phyloP scores from a whole-genome alignment of 73 alveolate species.

The Paramecium sonneborni region DNA sequence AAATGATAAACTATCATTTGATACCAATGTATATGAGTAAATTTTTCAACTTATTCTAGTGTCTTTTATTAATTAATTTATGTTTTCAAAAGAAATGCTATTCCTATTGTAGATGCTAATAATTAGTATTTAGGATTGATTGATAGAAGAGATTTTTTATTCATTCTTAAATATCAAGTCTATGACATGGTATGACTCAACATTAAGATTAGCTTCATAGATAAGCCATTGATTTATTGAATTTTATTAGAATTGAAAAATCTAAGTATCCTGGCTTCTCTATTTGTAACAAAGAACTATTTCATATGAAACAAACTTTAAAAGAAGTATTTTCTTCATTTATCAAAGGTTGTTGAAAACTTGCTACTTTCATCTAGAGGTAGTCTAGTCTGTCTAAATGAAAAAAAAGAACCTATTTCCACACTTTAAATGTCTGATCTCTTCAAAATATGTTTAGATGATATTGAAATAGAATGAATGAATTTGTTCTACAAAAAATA shows the following conservation, averaged over 20 bases:
- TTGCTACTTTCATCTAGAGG: slow-evolving; percentile 35
- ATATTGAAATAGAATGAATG: neutral
- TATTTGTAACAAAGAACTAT: neutral
- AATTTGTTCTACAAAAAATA: neutral
- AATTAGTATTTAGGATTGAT: slow-evolving; percentile 34
- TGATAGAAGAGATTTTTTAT: slow-evolving; percentile 51
- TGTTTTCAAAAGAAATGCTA: neutral
- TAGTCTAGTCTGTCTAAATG: slow-evolving; percentile 35
- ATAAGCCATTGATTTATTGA: neutral
- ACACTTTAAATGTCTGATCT: slow-evolving; percentile 42
- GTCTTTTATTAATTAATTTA: slow-evolving; percentile 18
- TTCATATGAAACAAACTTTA: slow-evolving; percentile 24
- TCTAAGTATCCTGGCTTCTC: neutral
- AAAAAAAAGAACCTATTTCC: neutral
- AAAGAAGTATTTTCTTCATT: neutral
- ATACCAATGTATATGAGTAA: slow-evolving; percentile 17
- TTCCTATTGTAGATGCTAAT: neutral
- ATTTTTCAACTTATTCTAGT: neutral
- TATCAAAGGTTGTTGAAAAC: slow-evolving; percentile 35
- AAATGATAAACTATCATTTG: neutral
- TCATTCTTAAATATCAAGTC: slow-evolving; percentile 15
- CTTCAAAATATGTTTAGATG: slow-evolving; percentile 24
- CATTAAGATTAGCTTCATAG: neutral
- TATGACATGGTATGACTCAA: slow-evolving; percentile 5
- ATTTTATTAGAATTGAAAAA: slow-evolving; percentile 34